Evolutionary conservation across 2,329 filamentous ascomycete genomes (phyloP).

Genomic region (Phaeophleospora eucalypticola): DNA sequence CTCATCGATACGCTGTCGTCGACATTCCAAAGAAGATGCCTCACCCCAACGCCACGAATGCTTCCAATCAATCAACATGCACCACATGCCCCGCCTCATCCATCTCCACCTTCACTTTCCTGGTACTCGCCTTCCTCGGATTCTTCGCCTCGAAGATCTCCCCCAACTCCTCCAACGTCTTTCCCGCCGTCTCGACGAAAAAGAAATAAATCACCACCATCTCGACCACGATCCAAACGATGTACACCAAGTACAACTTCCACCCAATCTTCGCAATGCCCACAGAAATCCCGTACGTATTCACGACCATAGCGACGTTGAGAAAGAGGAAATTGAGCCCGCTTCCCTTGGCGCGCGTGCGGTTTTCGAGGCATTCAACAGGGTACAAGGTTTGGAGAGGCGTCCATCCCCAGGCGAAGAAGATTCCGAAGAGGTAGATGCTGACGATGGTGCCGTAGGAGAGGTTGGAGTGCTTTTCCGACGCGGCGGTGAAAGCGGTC

Average conservation of each 20-base stretch:
- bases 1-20: no score
- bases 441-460: conserved; percentile 38
- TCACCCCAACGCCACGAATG: no score
- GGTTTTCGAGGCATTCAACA: conserved; percentile 38
- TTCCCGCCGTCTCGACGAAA: conserved; percentile 38
- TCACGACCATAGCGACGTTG: conserved; percentile 43
- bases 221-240: conserved; percentile 32
- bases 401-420: conserved; percentile 40
- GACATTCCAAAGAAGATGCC: no score
- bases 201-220: conserved; percentile 30
- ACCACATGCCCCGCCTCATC: conserved; percentile 24
- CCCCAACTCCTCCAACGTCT: conserved; percentile 31
- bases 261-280: conserved; percentile 25
- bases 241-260: conserved; percentile 26
- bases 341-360: conserved; percentile 35
- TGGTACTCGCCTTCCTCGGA: conserved; percentile 27
- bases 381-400: conserved; percentile 39
- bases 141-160: conserved; percentile 25
- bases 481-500: conserved; percentile 33
- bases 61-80: conserved; percentile 13
- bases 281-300: conserved; percentile 30
- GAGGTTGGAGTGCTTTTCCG: conserved; percentile 19
- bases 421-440: conserved; percentile 40
- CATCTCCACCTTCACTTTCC: conserved; percentile 27
- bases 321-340: conserved; percentile 38